Evolutionary conservation across 139 green algal genomes (phyloP), one percentile per base, ranked within the genome.

Genomic region (Closterium sp.): DNA sequence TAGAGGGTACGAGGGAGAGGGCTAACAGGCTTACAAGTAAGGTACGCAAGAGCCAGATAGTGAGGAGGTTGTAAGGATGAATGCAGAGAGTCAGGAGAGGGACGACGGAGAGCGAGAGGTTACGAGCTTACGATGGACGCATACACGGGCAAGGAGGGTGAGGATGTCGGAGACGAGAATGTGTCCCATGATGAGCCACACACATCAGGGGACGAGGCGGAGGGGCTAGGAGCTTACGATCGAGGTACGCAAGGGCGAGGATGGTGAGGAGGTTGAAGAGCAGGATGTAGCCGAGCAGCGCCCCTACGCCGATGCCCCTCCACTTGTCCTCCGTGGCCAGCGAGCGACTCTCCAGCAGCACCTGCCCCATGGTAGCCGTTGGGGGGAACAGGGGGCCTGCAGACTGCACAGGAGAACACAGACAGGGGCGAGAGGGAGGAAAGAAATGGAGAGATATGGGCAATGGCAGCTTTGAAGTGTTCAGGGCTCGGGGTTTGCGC

Each of bases 191-290:
- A 90, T 19, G 21, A 36, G 34, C 4, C 7, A 86, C 8, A 90
- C 12, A n/a, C 90, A n/a, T n/a, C n/a, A 83, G 64, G 64, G 64
- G 64, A 83, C 10, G 64, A 10, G 16, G 64, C 12, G 64, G 64
- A 83, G 83, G 83, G 23, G 83, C 21, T 33, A 28, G 25, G 25
- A 86, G 83, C 55, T 76, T 76, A 76, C 55, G 55, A 76, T 76
- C 66, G 19, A 92, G 64, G 43, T 92, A 92, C 16, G 32, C 21
- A 16, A 93, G 34, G 6, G 91, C 87, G 21, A 91, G 5, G 21
- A 91, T 21, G 9, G 69, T 33, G 87, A 88, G n/a, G 12, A 88
- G 28, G 88, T 93, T 93, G 87, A 90, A 93, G 23, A 93, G 55
- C 1, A 93, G 23, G 32, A 35, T 66, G 38, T 84, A 93, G 3